A percentile compares a stretch with the other conserved stretches of the same genome.
Evolutionary conservation across 164 flowering plant species (phyloP).

Genomic region (Liriodendron chinense): DNA sequence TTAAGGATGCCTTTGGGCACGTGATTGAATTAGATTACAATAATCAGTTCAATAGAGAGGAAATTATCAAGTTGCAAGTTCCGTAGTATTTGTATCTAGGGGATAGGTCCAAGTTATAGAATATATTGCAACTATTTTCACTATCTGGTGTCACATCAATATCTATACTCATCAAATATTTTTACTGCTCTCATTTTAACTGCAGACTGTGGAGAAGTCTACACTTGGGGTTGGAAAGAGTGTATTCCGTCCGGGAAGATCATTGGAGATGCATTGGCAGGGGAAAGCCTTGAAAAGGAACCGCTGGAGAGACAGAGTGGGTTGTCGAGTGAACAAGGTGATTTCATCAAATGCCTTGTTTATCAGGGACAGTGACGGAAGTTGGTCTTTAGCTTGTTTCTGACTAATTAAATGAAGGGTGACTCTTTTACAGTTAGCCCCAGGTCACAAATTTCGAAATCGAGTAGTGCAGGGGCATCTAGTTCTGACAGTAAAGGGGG

Average conservation of each 20-base stretch:
- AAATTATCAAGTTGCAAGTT: not conserved
- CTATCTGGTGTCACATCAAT: not conserved
- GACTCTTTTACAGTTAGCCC: conserved; percentile 58
- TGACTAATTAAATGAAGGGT: conserved; percentile 22
- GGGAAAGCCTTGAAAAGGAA: conserved; percentile 47
- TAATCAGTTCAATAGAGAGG: not conserved
- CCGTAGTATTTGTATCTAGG: not conserved
- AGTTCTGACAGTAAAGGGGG: conserved; percentile 41
- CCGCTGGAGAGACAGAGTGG: conserved; percentile 42
- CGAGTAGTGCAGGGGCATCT: conserved; percentile 43
- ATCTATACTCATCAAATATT: not conserved
- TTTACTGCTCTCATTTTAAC: not conserved
- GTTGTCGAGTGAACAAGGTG: conserved; percentile 67
- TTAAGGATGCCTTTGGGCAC: not conserved
- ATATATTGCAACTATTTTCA: not conserved
- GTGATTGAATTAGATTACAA: not conserved
- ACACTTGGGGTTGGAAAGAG: conserved; percentile 99
- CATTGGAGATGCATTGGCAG: conserved; percentile 47
- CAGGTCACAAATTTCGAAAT: conserved; percentile 51
- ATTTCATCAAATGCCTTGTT: conserved; percentile 4
- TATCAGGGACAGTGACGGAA: not conserved
- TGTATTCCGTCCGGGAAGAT: conserved; percentile 93
- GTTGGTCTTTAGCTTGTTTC: conserved; percentile 6
- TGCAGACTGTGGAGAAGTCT: conserved; percentile 72
- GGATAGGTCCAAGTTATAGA: not conserved